Evolutionary conservation across 371 early-diverging fungal genomes (phyloP), one percentile per base, ranked within the genome.

Genomic region (Batkoa obscura): DNA sequence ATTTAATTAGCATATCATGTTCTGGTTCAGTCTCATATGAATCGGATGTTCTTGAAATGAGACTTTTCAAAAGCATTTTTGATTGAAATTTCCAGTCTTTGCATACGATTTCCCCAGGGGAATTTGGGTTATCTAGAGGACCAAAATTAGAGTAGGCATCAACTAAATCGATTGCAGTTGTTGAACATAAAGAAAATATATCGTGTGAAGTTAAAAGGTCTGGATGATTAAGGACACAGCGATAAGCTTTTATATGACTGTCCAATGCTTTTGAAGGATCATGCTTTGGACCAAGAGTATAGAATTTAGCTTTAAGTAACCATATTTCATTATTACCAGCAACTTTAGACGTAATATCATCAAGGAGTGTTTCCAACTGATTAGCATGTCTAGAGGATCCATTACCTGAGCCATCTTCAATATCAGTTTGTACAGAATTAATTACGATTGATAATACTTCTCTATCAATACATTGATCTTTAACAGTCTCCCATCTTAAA

Each of bases 81-180:
- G 85, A 70, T 62, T 93, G 90, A 59, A 87, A 89, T 52, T 71
- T 72, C 91, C 93, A 94, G 61, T 93, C 93, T 35, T 75, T 74
- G 61, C 85, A 84, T 17, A 86, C 83, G 3, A 69, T 52, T 48
- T 66, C 62, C 13, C 23, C 43, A 10, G 46, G n/a, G 17, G 43
- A 53, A 0, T 33, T 57, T 23, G 23, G 23, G 23, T 23, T 23
- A 9, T 42, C 32, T 1, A 48, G 23, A 4, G 49, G 59, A 23
- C 85, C 86, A 51, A 85, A 50, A 56, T 74, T 81, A 43, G 81
- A 72, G 62, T 86, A 92, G 67, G 78, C 79, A 38, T 84, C 81
- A 1, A 84, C 84, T 17, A 88, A 74, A 46, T 85, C 83, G 57
- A 83, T 54, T 0, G 85, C 83, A 0, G 75, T 71, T 5, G 71